A percentile compares a stretch with the other conserved stretches of the same genome.
phyloP scores from a whole-genome alignment of 1,284 basidiomycete species.

The Apiotrichum montevideense region DNA sequence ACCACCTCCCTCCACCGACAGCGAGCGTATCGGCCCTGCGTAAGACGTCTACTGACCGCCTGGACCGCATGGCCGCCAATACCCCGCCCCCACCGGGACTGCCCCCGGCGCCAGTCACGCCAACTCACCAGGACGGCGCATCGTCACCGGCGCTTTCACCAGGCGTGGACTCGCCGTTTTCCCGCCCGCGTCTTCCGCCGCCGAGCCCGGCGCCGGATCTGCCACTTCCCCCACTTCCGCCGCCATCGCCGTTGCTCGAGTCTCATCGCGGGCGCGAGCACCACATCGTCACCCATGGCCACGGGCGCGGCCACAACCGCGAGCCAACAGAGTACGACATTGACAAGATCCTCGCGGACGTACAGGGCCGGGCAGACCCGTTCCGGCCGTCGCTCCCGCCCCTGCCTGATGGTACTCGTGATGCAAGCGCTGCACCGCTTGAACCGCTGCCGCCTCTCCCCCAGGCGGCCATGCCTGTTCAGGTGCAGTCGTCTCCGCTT shows the following conservation, averaged over 20 bases:
- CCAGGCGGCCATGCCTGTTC: neutral
- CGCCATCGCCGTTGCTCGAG: neutral
- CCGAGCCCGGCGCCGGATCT: conserved; percentile 8
- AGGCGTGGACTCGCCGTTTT: too few relatives aligned
- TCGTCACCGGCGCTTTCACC: too few relatives aligned
- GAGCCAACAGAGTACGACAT: conserved; percentile 6
- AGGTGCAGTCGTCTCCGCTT: neutral
- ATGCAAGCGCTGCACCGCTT: neutral
- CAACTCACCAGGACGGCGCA: too few relatives aligned
- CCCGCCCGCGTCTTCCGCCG: neutral
- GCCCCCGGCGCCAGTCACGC: neutral
- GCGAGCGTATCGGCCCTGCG: neutral
- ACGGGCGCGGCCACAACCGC: neutral
- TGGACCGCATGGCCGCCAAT: neutral
- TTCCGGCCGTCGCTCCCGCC: neutral
- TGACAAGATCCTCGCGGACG: conserved; percentile 7
- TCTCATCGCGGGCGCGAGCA: neutral
- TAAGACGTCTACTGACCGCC: neutral
- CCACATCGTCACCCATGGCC: neutral
- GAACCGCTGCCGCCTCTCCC: neutral
- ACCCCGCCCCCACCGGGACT: neutral
- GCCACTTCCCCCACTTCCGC: conserved; percentile 4
- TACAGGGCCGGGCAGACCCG: neutral
- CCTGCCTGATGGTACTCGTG: neutral
- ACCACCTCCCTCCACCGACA: neutral